Evolutionary conservation across 2,329 filamentous ascomycete species (phyloP).

Genomic region (Seiridium cupressi): DNA sequence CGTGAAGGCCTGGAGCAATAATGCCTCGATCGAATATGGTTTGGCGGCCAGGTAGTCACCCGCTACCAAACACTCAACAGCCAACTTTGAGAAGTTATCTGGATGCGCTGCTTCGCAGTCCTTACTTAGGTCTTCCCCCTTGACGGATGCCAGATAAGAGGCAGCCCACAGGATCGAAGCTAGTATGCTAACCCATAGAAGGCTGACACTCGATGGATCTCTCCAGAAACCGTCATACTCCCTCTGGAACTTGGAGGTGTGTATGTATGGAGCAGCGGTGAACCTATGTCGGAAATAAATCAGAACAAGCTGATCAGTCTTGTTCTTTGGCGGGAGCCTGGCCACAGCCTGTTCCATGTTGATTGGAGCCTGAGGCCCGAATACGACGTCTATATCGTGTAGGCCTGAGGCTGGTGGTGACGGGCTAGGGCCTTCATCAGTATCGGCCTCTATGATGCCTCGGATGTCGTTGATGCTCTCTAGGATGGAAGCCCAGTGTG

Average conservation of each 20-base stretch:
- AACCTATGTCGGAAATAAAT: slow-evolving; percentile 32
- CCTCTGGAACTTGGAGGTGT: slow-evolving; percentile 42
- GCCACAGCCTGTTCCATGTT: slow-evolving; percentile 30
- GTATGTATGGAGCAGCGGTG: slow-evolving; percentile 31
- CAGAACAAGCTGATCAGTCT: slow-evolving; percentile 30
- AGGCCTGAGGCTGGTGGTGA: slow-evolving; percentile 20
- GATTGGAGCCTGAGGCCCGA: slow-evolving; percentile 23
- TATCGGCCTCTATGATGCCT: slow-evolving; percentile 27
- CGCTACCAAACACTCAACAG: slow-evolving; percentile 45
- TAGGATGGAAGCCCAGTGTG: slow-evolving; percentile 33
- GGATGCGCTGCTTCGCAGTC: slow-evolving; percentile 23
- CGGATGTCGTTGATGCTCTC: slow-evolving; percentile 34
- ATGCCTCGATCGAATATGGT: slow-evolving; percentile 46
- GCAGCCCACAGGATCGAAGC: slow-evolving; percentile 45
- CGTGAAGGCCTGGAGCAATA: slow-evolving; percentile 43
- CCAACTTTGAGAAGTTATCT: slow-evolving; percentile 31
- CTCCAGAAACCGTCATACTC: slow-evolving; percentile 48
- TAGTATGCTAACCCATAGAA: slow-evolving; percentile 50
- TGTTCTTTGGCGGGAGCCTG: slow-evolving; percentile 26
- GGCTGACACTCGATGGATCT: slow-evolving; percentile 33
- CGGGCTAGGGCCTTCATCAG: slow-evolving; percentile 20
- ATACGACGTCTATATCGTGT: slow-evolving; percentile 27
- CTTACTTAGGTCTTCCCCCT: slow-evolving; percentile 22
- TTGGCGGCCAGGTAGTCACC: slow-evolving; percentile 45
- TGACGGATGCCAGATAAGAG: slow-evolving; percentile 30